These are phyloP conservation scores for Trypanosomatidae sp. DNA, from an alignment of 208 protist genomes.

Conservation along the genomic window DNA sequence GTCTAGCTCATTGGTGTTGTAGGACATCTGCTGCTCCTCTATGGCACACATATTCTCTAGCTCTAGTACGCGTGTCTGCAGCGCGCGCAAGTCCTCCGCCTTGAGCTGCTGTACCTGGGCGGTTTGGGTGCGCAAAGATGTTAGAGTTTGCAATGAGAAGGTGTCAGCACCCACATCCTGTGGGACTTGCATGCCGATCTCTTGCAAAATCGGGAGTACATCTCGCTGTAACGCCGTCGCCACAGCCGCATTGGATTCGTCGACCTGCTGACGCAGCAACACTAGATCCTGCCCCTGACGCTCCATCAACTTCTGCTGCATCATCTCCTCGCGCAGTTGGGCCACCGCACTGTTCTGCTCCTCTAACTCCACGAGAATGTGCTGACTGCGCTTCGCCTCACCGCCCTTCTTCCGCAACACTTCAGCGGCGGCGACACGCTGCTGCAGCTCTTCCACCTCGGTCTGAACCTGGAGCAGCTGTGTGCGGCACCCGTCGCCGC, in stretches of 20 bases:
- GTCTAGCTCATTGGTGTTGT: slow-evolving; percentile 26
- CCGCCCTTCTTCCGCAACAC: slow-evolving; percentile 39
- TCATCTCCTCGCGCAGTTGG: slow-evolving; percentile 51
- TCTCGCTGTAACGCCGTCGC: slow-evolving; percentile 24
- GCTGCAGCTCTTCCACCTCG: slow-evolving; percentile 43
- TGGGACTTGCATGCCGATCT: slow-evolving; percentile 20
- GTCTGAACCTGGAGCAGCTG: slow-evolving; percentile 26
- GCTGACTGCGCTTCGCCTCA: slow-evolving; percentile 38
- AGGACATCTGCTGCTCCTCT: slow-evolving; percentile 35
- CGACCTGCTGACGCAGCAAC: slow-evolving; percentile 40
- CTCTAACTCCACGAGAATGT: slow-evolving; percentile 42
- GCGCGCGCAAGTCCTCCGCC: slow-evolving; percentile 20
- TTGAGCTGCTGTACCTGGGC: slow-evolving; percentile 31
- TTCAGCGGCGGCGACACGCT: slow-evolving; percentile 47
- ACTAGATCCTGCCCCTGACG: slow-evolving; percentile 37
- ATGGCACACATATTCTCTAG: slow-evolving; percentile 35
- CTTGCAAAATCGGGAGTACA: slow-evolving; percentile 38
- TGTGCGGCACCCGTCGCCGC: slow-evolving; percentile 10
- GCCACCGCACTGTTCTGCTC: slow-evolving; percentile 54
- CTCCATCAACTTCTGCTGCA: slow-evolving; percentile 43
- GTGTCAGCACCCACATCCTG: slow-evolving; percentile 4
- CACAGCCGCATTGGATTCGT: slow-evolving; percentile 34
- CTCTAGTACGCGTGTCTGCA: slow-evolving; percentile 28
- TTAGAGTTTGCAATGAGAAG: slow-evolving; percentile 11
- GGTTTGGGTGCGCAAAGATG: slow-evolving; percentile 13